Evolutionary conservation across 1,284 basidiomycete genomes (phyloP).

Genomic region (Melampsora americana): DNA sequence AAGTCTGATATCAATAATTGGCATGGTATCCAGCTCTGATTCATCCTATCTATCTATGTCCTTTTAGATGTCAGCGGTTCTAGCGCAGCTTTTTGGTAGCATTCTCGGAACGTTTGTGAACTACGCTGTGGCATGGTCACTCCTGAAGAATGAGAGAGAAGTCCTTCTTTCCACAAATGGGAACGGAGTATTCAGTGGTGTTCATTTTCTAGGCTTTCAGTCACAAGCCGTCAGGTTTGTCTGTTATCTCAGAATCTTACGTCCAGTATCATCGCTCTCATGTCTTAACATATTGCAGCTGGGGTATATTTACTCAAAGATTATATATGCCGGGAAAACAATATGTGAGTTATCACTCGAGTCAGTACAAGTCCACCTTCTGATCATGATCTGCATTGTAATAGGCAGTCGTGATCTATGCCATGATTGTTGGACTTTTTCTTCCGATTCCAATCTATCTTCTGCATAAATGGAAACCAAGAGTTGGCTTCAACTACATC

Average conservation of each 20-base stretch:
- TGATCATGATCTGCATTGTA: neutral
- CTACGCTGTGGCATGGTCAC: slow-evolving; percentile 8
- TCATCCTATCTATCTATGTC: neutral
- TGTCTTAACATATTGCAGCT: slow-evolving; percentile 3
- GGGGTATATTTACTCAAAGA: slow-evolving; percentile 40
- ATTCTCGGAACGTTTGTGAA: slow-evolving; percentile 22
- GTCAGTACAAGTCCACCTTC: neutral
- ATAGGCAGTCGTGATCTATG: slow-evolving; percentile 29
- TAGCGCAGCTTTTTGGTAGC: slow-evolving; percentile 33
- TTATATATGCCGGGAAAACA: slow-evolving; percentile 29
- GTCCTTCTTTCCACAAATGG: slow-evolving; percentile 23
- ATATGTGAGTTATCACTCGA: slow-evolving; percentile 24
- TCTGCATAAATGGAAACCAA: slow-evolving; percentile 29
- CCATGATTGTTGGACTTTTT: slow-evolving; percentile 25
- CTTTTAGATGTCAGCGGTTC: slow-evolving; percentile 17
- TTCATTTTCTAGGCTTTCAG: slow-evolving; percentile 39
- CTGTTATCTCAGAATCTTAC: neutral
- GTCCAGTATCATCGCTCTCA: neutral
- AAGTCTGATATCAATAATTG: neutral
- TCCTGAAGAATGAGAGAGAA: slow-evolving; percentile 35
- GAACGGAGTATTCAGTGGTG: slow-evolving; percentile 29
- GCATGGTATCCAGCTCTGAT: neutral
- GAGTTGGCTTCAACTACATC: slow-evolving; percentile 24
- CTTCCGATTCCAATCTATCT: slow-evolving; percentile 35
- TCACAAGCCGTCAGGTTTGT: slow-evolving; percentile 39